Percentiles rank a stretch among this genome's conserved stretches.
Conservation (phyloP, 129 eudicot species). For the Chrysanthemum seticuspe region DNA sequence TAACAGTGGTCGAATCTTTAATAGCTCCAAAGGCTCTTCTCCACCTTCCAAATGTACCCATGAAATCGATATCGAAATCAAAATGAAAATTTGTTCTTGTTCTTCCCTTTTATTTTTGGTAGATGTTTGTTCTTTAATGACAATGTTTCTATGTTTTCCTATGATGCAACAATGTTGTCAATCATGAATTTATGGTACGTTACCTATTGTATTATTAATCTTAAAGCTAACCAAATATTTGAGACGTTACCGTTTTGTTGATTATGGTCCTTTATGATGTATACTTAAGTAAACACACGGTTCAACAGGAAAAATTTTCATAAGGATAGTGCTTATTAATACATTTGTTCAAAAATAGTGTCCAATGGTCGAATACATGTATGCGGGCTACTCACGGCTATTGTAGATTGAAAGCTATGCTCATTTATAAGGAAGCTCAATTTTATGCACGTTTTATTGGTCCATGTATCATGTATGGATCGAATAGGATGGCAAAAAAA, state of each 20-base stretch:
- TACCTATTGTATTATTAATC: background rate
- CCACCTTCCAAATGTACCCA: constrained; percentile 69
- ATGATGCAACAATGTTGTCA: constrained; percentile 12
- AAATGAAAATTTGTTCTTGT: background rate
- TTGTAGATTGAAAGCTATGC: no score
- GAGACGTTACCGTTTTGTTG: background rate
- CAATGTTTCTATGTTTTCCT: background rate
- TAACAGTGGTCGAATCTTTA: constrained; percentile 83
- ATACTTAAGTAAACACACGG: background rate
- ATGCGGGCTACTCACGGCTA: no score
- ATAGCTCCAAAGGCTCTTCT: constrained; percentile 93
- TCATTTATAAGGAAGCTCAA: no score
- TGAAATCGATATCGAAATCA: background rate
- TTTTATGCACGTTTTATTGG: no score
- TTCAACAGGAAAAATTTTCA: background rate
- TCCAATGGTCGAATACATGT: no score
- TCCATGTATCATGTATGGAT: no score
- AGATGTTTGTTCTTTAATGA: constrained; percentile 5
- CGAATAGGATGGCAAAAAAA: no score
- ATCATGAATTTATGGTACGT: constrained; percentile 1
- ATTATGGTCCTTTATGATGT: background rate
- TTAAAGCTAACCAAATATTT: background rate
- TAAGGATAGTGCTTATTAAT: no score
- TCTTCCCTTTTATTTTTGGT: constrained; percentile 19
- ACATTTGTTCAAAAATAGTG: no score